Evolutionary conservation across 345 rosid genomes (phyloP), one percentile per base, ranked within the genome.

Genomic region (Eucalyptus regnans): DNA sequence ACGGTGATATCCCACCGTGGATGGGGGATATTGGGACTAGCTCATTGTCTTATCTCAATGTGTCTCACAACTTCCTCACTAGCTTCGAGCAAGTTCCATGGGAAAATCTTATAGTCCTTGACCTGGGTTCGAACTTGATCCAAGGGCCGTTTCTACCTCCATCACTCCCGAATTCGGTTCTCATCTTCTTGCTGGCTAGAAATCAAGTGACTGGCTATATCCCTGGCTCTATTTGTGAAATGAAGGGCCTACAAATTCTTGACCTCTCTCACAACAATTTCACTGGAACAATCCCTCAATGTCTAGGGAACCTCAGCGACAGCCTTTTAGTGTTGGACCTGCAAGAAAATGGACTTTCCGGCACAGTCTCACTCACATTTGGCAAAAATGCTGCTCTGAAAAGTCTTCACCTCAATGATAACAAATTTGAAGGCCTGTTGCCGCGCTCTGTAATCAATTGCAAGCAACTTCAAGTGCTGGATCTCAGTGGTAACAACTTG

Each of bases 361-460:
- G 93, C 48, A 54, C 25, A 20, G 89, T 92, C 15, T 88, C 90
- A n/a, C 87, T 46, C 60, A n/a, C 50, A 80, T 90, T 90, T 51
- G 6, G 13, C 18, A 48, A 49, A 86, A 44, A 81, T 43, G 12
- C 49, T 20, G 20, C 4, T 4, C 48, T 90, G 49, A 25, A 6
- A 8, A 87, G 50, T 33, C 89, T 92, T 23, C 88, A 88, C 66
- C 50, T 91, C 5, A 86, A 83, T 84, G 87, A 51, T 3, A 92
- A 92, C 71, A 60, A 86, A 13, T 84, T 92, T 6, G 88, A 86
- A 62, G 94, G 94, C 37, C 64, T n/a, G 8, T 66, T 92, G 20
- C 92, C 91, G 10, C 46, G 13, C 52, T 90, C 90, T 54, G 23
- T 92, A 18, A 80, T 37, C 31, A 90, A 86, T 58, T 91, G 94